A percentile compares a stretch with the other conserved stretches of the same genome.
Evolutionary conservation across 805 yeast species (phyloP).

Genomic region (Suhomyces prunicola): DNA sequence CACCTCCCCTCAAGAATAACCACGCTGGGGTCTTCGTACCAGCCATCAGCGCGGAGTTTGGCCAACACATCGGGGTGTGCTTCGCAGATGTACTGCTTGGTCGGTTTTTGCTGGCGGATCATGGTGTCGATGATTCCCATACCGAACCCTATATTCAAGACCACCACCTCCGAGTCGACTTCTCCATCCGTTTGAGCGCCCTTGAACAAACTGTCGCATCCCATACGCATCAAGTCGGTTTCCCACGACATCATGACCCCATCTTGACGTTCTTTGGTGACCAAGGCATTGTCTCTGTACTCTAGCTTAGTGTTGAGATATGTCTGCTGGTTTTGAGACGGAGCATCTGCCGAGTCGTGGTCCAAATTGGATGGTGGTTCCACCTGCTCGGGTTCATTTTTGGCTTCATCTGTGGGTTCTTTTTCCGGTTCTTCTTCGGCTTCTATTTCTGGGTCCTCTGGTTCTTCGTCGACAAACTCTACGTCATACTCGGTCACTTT

Average conservation of each 20-base stretch:
- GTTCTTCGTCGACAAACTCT: slow-evolving; percentile 48
- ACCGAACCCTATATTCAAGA: slow-evolving; percentile 90
- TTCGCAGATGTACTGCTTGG: slow-evolving; percentile 82
- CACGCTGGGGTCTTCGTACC: slow-evolving; percentile 75
- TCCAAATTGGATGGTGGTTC: neutral
- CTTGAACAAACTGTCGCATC: slow-evolving; percentile 69
- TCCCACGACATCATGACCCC: slow-evolving; percentile 99
- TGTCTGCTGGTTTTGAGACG: slow-evolving; percentile 61
- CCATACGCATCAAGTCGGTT: slow-evolving; percentile 71
- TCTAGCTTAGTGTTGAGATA: slow-evolving; percentile 65
- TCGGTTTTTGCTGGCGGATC: slow-evolving; percentile 51
- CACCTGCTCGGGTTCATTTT: neutral
- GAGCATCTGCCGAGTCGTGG: slow-evolving; percentile 31
- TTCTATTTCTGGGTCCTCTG: neutral
- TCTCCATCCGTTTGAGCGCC: slow-evolving; percentile 33
- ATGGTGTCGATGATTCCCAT: slow-evolving; percentile 91
- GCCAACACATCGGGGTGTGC: slow-evolving; percentile 89
- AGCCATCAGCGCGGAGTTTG: slow-evolving; percentile 69
- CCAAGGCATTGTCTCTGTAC: slow-evolving; percentile 63
- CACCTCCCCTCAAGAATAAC: slow-evolving; percentile 83
- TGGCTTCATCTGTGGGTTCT: neutral
- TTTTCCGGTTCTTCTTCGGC: neutral
- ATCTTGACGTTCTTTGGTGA: slow-evolving; percentile 71
- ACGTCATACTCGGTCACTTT: slow-evolving; percentile 62
- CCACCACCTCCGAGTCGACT: slow-evolving; percentile 39